Base-by-base conservation (phyloP, 106 monocot species). In the Dendrobium catenatum region DNA sequence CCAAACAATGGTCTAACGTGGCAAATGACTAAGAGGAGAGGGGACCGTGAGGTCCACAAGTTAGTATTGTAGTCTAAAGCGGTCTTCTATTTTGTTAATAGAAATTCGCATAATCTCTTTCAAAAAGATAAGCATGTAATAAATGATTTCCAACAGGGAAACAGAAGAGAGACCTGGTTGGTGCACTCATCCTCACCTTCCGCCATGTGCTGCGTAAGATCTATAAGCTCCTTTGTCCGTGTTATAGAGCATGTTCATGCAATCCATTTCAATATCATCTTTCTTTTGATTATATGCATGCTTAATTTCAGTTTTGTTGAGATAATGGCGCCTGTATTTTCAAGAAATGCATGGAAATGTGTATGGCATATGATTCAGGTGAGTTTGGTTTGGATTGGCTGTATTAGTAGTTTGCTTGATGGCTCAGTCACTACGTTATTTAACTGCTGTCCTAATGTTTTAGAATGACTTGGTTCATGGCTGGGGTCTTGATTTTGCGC, bases 291-390 rank as follows among this genome's bases (percentile, higher is more conserved):
- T 40, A 10, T 55, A 13, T 16, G 42, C 20, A 41, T 64, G 7
- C 17, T 55, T 51, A 42, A 44, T 80, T 72, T 70, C 51, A 94
- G 94, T 9, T 94, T 91, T 76, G 89, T 94, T 68, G 91, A 94
- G 79, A 91, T 91, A 49, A 91, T 91, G 94, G 94, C 94, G 1
- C 40, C 94, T 17, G 91, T 94, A 6, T 94, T 94, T 81, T 91
- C 94, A 19, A 80, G 84, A 72, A 81, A 87, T 77, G 89, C 94
- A 79, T 94, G 94, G 94, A 84, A 87, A 31, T 94, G 94, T 83
- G 94, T 89, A n/a, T 94, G 94, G 94, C 87, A 94, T 80, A 81
- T 91, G 86, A 91, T 94, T 80, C 94, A 94, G 94, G 94, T 89
- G 82, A 75, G 9, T 20, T 75, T 42, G 11, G 9, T 13, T 64